Evolutionary conservation across 768 basidiomycete genomes (phyloP).

Genomic region (Mycena crocata): DNA sequence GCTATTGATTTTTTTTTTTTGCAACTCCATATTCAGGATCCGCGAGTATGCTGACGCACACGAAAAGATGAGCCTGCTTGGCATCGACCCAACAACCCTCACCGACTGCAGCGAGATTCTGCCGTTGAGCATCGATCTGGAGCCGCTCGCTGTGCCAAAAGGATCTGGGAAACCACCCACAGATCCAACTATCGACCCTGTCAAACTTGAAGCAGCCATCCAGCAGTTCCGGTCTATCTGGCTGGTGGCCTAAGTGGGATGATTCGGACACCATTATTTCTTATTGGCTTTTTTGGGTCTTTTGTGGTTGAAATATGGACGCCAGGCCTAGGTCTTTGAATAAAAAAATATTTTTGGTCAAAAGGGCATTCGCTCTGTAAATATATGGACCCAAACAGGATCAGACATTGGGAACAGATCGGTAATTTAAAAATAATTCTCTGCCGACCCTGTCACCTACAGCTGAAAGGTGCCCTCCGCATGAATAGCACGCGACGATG

Average conservation of each 20-base stretch:
- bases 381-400: too few species aligned
- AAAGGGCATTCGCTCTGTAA: too few species aligned
- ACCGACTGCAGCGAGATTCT: constrained; percentile 11
- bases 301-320: too few species aligned
- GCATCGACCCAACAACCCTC: neutral
- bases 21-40: neutral
- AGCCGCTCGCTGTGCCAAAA: neutral
- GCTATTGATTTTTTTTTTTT: neutral
- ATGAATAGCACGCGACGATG: constrained; percentile 38
- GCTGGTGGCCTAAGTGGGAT: too few species aligned
- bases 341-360: too few species aligned
- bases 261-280: too few species aligned
- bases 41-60: constrained; percentile 2
- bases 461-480: constrained; percentile 29
- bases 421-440: too few species aligned
- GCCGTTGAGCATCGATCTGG: neutral
- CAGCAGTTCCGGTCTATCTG: constrained; percentile 5
- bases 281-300: too few species aligned
- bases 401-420: too few species aligned
- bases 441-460: too few species aligned
- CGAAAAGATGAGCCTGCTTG: constrained; percentile 16
- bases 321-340: too few species aligned
- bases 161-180: neutral
- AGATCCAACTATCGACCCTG: constrained; percentile 8
- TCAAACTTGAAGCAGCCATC: constrained; percentile 5